Percentiles rank a stretch among this genome's conserved stretches.
Evolutionary conservation across 345 rosid genomes (phyloP).

Genomic region (Dimocarpus longan): DNA sequence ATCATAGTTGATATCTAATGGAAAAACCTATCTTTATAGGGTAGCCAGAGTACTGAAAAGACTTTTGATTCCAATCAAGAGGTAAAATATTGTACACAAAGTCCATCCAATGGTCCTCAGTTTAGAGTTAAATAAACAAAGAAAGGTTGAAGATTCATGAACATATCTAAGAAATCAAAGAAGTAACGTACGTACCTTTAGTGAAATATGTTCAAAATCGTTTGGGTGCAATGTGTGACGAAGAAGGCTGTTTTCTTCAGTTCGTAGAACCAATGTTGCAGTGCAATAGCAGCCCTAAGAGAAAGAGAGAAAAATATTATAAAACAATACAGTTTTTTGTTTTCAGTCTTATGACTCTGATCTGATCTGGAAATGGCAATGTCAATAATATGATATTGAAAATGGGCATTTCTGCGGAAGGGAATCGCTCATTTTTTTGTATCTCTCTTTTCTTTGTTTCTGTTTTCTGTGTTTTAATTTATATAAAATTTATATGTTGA

Average conservation of each 20-base stretch:
- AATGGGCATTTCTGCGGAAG: constrained; percentile 6
- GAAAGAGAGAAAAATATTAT: neutral
- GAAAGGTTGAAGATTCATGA: no score
- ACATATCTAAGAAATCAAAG: neutral
- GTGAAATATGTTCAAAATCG: neutral
- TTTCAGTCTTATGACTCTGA: neutral
- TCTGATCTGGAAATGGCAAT: constrained; percentile 15
- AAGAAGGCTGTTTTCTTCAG: no score
- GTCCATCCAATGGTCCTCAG: no score
- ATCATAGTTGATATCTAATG: neutral
- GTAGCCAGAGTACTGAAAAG: no score
- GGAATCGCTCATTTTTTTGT: neutral
- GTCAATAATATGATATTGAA: neutral
- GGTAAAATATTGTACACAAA: no score
- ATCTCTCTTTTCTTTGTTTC: constrained; percentile 3
- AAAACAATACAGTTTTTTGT: neutral
- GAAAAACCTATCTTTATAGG: neutral
- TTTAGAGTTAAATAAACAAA: no score
- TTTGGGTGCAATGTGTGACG: neutral
- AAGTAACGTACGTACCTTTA: neutral
- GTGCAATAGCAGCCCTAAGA: neutral
- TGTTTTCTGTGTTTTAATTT: constrained; percentile 12
- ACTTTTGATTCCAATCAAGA: neutral
- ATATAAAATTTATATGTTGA: neutral
- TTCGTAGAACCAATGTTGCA: neutral